Base-by-base conservation (phyloP, 2,329 filamentous ascomycete genomes). In the Thermomyces lanuginosus region DNA sequence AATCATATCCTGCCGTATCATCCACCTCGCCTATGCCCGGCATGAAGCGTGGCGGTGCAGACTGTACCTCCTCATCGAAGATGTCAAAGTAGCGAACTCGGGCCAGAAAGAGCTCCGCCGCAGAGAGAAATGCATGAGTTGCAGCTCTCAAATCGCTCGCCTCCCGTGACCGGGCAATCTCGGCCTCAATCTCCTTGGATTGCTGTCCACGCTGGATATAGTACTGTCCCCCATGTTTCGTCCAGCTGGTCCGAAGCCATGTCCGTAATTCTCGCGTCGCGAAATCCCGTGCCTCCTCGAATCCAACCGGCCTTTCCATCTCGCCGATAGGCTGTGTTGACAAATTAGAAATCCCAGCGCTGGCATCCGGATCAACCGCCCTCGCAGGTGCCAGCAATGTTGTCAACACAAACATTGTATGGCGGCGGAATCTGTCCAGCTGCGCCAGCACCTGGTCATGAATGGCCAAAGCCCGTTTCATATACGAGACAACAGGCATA, bases 231-330 rank as follows among this genome's bases (percentile, higher is more conserved):
- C 53, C 47, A 26, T 54, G 49, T 5, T 41, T 36, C 12, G 55
- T 54, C 65, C 66, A 70, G 17, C 56, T 60, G 1, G 46, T 46
- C 13, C 41, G 44, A 10, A 69, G 37, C 21, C 55, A 55, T 1
- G 55, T 42, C 18, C 51, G 41, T 3, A 70, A 39, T 14, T 63
- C 58, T 17, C 52, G 53, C 2, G 45, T 44, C 3, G 54, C 48
- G 20, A 53, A 49, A 4, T 32, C 28, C 29, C 47, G 44, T 12
- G 49, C 30, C 21, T 46, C 38, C 6, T 31, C 22, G 23, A 42
- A 41, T 28, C 43, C 29, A 18, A 30, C 11, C 9, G 39, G 32
- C 9, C 16, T n/a, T 5, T 11, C 12, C 9, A 29, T 13, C 6
- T 16, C 22, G 3, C 27, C 20, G n/a, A n/a, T n/a, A n/a, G n/a